These are phyloP conservation scores for Oleoguttula mirabilis DNA, from an alignment of 495 filamentous ascomycete species.

Conservation along the genomic window DNA sequence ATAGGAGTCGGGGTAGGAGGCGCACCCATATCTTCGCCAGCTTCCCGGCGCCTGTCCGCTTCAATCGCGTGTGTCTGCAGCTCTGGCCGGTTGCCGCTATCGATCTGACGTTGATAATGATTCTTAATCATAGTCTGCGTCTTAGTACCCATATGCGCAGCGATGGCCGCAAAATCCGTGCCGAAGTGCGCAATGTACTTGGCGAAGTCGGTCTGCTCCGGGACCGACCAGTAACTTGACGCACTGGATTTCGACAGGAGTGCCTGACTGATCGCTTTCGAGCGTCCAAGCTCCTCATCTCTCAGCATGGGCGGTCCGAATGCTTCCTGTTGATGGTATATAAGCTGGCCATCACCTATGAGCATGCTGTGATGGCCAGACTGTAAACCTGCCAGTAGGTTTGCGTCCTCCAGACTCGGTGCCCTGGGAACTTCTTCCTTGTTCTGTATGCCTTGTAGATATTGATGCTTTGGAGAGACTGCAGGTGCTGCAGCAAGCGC, in stretches of 20 bases:
- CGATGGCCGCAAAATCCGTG: slow-evolving; percentile 76
- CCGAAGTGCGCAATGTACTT: slow-evolving; percentile 69
- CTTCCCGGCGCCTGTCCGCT: slow-evolving; percentile 55
- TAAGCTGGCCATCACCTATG: slow-evolving; percentile 25
- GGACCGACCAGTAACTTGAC: slow-evolving; percentile 96
- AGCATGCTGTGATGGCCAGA: slow-evolving; percentile 21
- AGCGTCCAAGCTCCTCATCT: slow-evolving; percentile 15
- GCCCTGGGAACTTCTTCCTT: slow-evolving; percentile 7
- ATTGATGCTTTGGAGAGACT: slow-evolving; percentile 20
- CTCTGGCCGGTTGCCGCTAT: slow-evolving; percentile 49
- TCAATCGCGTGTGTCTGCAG: slow-evolving; percentile 56
- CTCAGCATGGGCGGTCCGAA: slow-evolving; percentile 16
- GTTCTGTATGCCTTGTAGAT: background rate
- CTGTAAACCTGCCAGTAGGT: slow-evolving; percentile 18
- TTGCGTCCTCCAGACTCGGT: slow-evolving; percentile 18
- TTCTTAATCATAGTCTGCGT: slow-evolving; percentile 96
- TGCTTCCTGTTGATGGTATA: slow-evolving; percentile 12
- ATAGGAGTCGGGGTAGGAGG: slow-evolving; percentile 49
- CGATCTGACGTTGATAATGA: slow-evolving; percentile 68
- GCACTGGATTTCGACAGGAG: slow-evolving; percentile 31
- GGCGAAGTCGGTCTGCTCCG: slow-evolving; percentile 75
- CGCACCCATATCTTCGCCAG: slow-evolving; percentile 59
- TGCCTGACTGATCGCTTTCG: slow-evolving; percentile 2
- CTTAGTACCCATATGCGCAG: slow-evolving; percentile 78
- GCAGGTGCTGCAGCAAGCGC: slow-evolving; percentile 26